phyloP scores from a whole-genome alignment of 345 rosid genomes.

The Laguncularia racemosa region DNA sequence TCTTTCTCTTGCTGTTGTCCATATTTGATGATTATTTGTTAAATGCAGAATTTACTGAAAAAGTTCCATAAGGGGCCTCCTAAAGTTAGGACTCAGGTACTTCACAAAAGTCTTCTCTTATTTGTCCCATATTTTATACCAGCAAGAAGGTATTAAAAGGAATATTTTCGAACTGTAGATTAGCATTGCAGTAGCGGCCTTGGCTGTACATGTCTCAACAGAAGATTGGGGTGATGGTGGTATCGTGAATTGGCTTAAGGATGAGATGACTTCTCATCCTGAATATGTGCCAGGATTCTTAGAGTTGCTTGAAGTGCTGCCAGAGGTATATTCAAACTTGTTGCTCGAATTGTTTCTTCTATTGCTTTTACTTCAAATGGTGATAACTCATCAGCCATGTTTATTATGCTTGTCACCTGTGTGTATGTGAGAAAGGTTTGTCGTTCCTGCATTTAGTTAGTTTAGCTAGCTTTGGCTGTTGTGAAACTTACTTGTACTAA shows the following conservation, averaged over 20 bases:
- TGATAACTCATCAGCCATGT: neutral
- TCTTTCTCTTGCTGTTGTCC: constrained; percentile 2
- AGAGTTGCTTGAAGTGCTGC: constrained; percentile 92
- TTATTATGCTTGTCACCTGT: neutral
- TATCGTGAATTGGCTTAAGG: constrained; percentile 81
- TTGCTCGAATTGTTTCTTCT: neutral
- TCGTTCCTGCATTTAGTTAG: too few relatives aligned
- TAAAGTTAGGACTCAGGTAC: constrained; percentile 97
- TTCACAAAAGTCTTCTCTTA: neutral
- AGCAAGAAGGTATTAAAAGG: neutral
- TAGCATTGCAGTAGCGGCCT: constrained; percentile 97
- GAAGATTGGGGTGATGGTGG: constrained; percentile 98
- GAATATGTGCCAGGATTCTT: constrained; percentile 93
- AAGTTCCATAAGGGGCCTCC: constrained; percentile 95
- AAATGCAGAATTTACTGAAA: constrained; percentile 75
- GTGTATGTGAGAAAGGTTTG: too few relatives aligned
- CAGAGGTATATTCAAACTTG: constrained; percentile 55
- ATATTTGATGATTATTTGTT: constrained; percentile 17
- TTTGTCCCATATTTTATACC: neutral
- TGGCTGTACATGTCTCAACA: constrained; percentile 97
- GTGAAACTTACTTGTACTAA: too few relatives aligned
- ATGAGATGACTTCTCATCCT: constrained; percentile 91
- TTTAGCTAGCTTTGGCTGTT: too few relatives aligned
- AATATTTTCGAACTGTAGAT: constrained; percentile 48
- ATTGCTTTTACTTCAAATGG: neutral